Base-by-base conservation (phyloP, 1,284 basidiomycete species). In the Salmacisia buchloeana region DNA sequence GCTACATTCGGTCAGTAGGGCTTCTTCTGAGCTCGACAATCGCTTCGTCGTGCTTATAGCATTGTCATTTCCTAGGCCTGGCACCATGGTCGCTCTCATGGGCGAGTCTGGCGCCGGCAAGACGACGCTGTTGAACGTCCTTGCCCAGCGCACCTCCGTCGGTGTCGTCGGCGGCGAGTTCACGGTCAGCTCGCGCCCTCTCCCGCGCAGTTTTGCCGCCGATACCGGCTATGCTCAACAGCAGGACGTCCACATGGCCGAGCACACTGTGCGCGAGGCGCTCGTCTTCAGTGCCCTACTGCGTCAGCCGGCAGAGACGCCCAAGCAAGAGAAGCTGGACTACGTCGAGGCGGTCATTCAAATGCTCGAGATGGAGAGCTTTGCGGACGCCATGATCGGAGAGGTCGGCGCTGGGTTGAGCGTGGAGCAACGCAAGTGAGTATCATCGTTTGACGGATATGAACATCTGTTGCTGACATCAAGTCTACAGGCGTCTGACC, bases 61-160 rank as follows among this genome's bases (percentile, higher is more conserved):
- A 36, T 13, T 18, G 13, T 57, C 34, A 18, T 34, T 57, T 7
- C 5, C 0, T 18, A 36, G 56, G 29, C 35, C 36, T 36, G 36
- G 35, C 25, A 38, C 49, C 27, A 3, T 54, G 49, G 49, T 54
- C 6, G 49, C 15, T 61, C 65, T 77, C 5, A 77, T 77, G 75
- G 75, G 75, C 34, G 69, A 69, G 56, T 72, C 69, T n/a, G 75
- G 75, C 45, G 75, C 75, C 1, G 61, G 41, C 33, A 46, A 46
- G 41, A 60, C 43, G 5, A 60, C 59, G 10, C 39, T 60, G 33
- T 45, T 60, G 4, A 60, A 60, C 29, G 59, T 60, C 10, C 45
- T 60, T n/a, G 59, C 59, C n/a, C 59, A 60, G 25, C 43, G 59
- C 13, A 41, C 41, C 21, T n/a, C 27, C 21, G 36, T 52, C 21